Evolutionary conservation across 179 eudicot genomes (phyloP), one percentile per base, ranked within the genome.

Genomic region (Silene vulgaris): DNA sequence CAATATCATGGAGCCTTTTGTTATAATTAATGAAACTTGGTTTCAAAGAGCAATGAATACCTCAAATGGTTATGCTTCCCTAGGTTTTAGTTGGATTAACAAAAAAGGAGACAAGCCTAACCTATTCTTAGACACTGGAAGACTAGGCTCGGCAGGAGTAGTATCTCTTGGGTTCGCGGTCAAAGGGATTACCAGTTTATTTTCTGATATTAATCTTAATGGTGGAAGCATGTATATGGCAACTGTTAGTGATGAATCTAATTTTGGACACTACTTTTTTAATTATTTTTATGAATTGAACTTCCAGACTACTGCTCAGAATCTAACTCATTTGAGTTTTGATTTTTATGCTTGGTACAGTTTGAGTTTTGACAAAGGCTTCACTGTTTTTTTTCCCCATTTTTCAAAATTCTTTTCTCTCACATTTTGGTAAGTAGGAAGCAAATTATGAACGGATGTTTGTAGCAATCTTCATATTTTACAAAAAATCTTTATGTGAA

Each of bases 191-290:
- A 60, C 19, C 0, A 26, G 73, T 60, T 20, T 80, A 16, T 85
- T 89, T 68, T 74, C 87, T 1, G 69, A 75, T 1, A 54, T 71
- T 23, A 68, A 79, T 19, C 28, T 62, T 14, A 67, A 74, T 23
- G 86, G 81, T 62, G 90, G 85, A 66, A 81, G 78, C 69, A 80
- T 87, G 76, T 86, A 79, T 73, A 68, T 91, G 83, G 88, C 81
- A 17, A 75, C 88, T 29, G 56, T 76, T 30, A n/a, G 19, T 29
- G 76, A 65, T 65, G 8, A 19, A 17, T 60, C 64, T 60, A 23
- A 17, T 60, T 19, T 32, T 32, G 37, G 37, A 5, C 6, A 32
- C 37, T 32, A 32, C 37, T 32, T 32, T 32, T 17, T 19, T 13
- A 23, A 13, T 1, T 67, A 37, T 35, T 1, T 16, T 67, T 65